A percentile compares a stretch with the other conserved stretches of the same genome.
phyloP scores from a whole-genome alignment of 1,139 yeast species.

The Taphrina pruni region DNA sequence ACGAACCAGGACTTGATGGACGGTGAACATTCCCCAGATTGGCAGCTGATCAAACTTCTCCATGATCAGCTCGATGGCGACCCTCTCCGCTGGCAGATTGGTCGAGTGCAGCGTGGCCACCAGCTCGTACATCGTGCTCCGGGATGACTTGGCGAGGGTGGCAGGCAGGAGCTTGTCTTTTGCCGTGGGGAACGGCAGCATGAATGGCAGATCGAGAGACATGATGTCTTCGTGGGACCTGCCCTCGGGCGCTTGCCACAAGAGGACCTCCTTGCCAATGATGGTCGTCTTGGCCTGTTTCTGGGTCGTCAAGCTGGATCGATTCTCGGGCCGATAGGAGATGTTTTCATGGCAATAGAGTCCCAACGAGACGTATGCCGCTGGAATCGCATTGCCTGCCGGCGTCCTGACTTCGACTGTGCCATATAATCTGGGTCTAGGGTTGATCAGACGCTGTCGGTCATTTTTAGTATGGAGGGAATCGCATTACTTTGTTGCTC shows the following conservation, averaged over 20 bases:
- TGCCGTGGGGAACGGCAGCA: conserved; percentile 30
- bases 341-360: conserved; percentile 30
- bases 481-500: conserved; percentile 32
- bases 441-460: not conserved
- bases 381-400: conserved; percentile 30
- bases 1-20: conserved; percentile 23
- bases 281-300: conserved; percentile 30
- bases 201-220: conserved; percentile 35
- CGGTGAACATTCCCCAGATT: conserved; percentile 38
- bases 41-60: conserved; percentile 38
- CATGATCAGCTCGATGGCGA: conserved; percentile 35
- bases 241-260: conserved; percentile 38
- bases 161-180: conserved; percentile 27
- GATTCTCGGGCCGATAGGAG: conserved; percentile 27
- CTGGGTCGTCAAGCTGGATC: conserved; percentile 26
- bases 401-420: conserved; percentile 38
- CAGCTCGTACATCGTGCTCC: conserved; percentile 40
- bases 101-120: conserved; percentile 40
- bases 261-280: conserved; percentile 35
- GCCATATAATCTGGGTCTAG: conserved; percentile 32
- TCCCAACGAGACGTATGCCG: conserved; percentile 29
- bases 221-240: conserved; percentile 27
- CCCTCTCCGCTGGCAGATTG: conserved; percentile 10
- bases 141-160: conserved; percentile 18
- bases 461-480: not conserved